Base-by-base conservation (phyloP, 2,329 filamentous ascomycete genomes). In the Colletotrichum australisinense region DNA sequence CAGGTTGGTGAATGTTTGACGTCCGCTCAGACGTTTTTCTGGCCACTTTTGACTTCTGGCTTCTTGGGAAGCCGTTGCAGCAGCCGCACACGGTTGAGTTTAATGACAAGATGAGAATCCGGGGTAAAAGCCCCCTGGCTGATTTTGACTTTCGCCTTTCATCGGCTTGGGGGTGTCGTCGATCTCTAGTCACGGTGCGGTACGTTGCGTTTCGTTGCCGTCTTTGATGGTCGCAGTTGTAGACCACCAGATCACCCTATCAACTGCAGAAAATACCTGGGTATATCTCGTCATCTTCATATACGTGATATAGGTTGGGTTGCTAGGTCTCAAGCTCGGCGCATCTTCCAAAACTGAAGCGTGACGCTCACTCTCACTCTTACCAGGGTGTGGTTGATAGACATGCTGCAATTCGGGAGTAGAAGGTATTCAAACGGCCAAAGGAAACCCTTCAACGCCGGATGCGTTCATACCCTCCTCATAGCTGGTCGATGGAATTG, bases 61-160 rank as follows among this genome's bases (percentile, higher is more conserved):
- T 46, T n/a, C 12, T 58, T 32, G 26, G 63, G 28, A 28, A 72
- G 38, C 68, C 62, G 63, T 57, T 58, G 58, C 57, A 63, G 62
- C 58, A 55, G 42, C 30, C 69, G 46, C 32, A 7, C 30, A 69
- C 56, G 69, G 58, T 69, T 69, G 67, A 73, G 67, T 62, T 72
- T 63, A 63, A 67, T 72, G 57, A 72, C 72, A 56, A 72, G 72
- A 74, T 72, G 68, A 72, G 52, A 74, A 74, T 74, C 72, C 68
- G 72, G 72, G 72, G 72, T 74, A 74, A 72, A 72, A 63, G n/a
- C 49, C 63, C 64, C 57, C 63, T 72, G 62, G 38, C 68, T 58
- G 38, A 63, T 57, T 72, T 74, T 74, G 57, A 58, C 69, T 74
- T 74, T 73, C 46, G 35, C 35, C 62, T 55, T 73, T 46, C 60